Evolutionary conservation across 352 stramenopile species (phyloP), one percentile per base, ranked within the genome.

Genomic region (Phytopythium aichiense): DNA sequence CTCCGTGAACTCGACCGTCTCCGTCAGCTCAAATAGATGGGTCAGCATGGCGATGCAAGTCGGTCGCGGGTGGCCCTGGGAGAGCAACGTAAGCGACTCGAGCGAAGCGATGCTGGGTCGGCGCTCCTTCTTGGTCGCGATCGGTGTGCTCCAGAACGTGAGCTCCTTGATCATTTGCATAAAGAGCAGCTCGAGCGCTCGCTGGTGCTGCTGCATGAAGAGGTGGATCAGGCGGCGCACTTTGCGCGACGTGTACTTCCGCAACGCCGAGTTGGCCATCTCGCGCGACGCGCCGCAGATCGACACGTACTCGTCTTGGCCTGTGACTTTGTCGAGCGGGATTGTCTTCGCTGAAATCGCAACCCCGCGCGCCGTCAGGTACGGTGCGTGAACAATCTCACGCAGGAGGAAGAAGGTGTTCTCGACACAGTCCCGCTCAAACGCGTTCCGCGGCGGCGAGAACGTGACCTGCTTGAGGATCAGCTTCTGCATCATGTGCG

Each of bases 321-420:
- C 87, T 12, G 87, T 95, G 35, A 95, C 69, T 55, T 90, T 93
- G 65, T 95, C 87, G 46, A 93, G 63, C 42, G 87, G 87, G 30
- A 95, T 95, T 40, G 73, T 91, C 73, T 89, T 93, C 38, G 84
- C 84, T n/a, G 82, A 95, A 69, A 95, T 93, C 18, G 85, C 81
- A 30, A 93, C 87, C 35, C 87, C 87, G 2, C 87, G 81, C 23
- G 73, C 73, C 25, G 87, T 93, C 58, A 95, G 72, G 66, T 95
- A 95, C 58, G 87, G 87, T 49, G 87, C 84, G 62, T 91, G 84
- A 58, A 95, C 76, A 55, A 95, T 81, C 53, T 92, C 84, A 13
- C 87, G 81, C 58, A 95, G 65, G 33, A 93, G 69, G 49, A 93
- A 61, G 58, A 90, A 91, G 6, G 75, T 87, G 65, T 95, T 95